Percentiles rank a stretch among this genome's conserved stretches.
These are phyloP conservation scores for Asterophora lycoperdoides DNA, from an alignment of 768 basidiomycete genomes.

Conservation along the genomic window DNA sequence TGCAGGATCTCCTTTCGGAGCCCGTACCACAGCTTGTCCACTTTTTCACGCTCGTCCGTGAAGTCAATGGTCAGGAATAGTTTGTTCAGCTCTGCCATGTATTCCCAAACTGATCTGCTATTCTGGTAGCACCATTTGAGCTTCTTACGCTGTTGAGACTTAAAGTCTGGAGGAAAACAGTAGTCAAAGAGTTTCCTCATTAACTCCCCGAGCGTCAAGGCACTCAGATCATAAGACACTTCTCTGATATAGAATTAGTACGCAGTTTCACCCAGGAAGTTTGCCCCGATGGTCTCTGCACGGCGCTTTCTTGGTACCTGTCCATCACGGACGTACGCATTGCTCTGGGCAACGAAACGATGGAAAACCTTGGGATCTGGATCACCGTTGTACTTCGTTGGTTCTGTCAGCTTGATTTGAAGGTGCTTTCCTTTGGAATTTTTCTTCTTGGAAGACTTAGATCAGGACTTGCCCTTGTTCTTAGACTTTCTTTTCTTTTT, in stretches of 20 bases:
- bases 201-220: conserved; percentile 1
- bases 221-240: background rate
- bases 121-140: conserved; percentile 2
- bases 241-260: conserved; percentile 11
- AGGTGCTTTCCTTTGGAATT: too few relatives aligned
- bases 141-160: conserved; percentile 1
- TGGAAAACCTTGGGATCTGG: background rate
- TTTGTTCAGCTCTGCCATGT: background rate
- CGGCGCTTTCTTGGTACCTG: background rate
- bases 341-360: conserved; percentile 2
- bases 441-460: too few relatives aligned
- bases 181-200: conserved; percentile 11
- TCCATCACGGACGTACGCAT: background rate
- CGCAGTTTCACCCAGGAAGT: conserved; percentile 11
- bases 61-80: background rate
- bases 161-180: conserved; percentile 11
- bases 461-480: too few relatives aligned
- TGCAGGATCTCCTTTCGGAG: too few relatives aligned
- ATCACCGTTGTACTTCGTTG: conserved; percentile 1
- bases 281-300: background rate
- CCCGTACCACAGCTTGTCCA: background rate
- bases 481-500: too few relatives aligned
- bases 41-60: background rate
- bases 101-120: background rate
- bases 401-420: background rate